phyloP scores from a whole-genome alignment of 164 flowering plant species.

The Vitis rupestris region DNA sequence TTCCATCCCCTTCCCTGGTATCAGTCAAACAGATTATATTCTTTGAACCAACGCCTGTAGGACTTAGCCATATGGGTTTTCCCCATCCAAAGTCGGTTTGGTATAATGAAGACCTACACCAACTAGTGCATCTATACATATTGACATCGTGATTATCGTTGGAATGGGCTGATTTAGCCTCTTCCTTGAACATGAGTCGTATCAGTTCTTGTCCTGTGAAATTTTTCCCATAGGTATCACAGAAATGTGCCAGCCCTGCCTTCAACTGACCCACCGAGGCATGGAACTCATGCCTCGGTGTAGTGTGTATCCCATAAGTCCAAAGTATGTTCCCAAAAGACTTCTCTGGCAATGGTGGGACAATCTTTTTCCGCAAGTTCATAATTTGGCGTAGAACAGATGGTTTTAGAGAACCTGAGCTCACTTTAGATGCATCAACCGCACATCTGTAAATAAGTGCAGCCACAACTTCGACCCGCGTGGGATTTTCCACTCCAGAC shows the following conservation, averaged over 20 bases:
- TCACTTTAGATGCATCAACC: neutral
- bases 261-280: neutral
- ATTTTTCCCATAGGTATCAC: neutral
- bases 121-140: neutral
- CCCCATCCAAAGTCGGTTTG: constrained; percentile 10
- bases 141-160: neutral
- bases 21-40: neutral
- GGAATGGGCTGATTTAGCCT: too few species aligned
- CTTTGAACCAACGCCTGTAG: neutral
- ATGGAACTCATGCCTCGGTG: neutral
- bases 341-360: neutral
- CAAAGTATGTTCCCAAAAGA: neutral
- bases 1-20: constrained; percentile 3
- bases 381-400: constrained; percentile 4
- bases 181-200: neutral
- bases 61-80: neutral
- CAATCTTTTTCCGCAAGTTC: constrained; percentile 9
- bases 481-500: neutral
- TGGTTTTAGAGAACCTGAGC: neutral
- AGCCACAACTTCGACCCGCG: neutral
- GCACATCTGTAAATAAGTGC: constrained; percentile 1
- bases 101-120: neutral
- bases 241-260: neutral
- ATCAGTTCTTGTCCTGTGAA: neutral
- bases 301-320: too few species aligned